Percentiles rank a stretch among this genome's conserved stretches.
phyloP scores from a whole-genome alignment of 225 moss, liverwort and hornwort genomes.

The Neckera pumila region DNA sequence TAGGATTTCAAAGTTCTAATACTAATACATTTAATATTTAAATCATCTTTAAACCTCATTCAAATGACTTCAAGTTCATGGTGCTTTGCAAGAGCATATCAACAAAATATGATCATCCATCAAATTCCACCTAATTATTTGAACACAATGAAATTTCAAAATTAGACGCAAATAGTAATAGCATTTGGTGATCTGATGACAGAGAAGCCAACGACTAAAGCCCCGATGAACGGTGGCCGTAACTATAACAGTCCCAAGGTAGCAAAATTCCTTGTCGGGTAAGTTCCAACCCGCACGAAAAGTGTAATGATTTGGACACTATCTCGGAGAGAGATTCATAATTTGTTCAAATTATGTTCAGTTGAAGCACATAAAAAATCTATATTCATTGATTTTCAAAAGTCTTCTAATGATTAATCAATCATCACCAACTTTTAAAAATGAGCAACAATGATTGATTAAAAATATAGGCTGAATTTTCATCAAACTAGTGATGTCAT shows the following conservation, averaged over 20 bases:
- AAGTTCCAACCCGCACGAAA: too few species aligned
- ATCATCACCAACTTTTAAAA: not conserved
- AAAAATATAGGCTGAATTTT: not conserved
- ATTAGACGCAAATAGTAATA: not conserved
- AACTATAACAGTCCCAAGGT: too few species aligned
- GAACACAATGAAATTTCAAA: not conserved
- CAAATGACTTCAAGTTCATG: not conserved
- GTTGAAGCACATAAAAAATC: not conserved
- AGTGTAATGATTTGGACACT: too few species aligned
- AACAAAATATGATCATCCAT: not conserved
- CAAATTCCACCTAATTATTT: accelerated
- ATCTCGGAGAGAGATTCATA: too few species aligned
- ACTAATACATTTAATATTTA: accelerated
- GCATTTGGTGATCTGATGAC: too few species aligned
- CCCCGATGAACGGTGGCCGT: too few species aligned
- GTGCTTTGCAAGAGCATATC: not conserved
- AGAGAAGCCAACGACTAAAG: too few species aligned
- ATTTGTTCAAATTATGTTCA: not conserved
- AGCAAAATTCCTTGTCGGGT: too few species aligned
- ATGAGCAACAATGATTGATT: not conserved
- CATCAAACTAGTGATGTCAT: not conserved
- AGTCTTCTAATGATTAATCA: not conserved
- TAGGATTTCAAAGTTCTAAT: not conserved
- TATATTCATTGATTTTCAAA: not conserved
- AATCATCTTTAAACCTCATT: not conserved